phyloP scores from a whole-genome alignment of 768 basidiomycete genomes.

The Paxillus involutus region DNA sequence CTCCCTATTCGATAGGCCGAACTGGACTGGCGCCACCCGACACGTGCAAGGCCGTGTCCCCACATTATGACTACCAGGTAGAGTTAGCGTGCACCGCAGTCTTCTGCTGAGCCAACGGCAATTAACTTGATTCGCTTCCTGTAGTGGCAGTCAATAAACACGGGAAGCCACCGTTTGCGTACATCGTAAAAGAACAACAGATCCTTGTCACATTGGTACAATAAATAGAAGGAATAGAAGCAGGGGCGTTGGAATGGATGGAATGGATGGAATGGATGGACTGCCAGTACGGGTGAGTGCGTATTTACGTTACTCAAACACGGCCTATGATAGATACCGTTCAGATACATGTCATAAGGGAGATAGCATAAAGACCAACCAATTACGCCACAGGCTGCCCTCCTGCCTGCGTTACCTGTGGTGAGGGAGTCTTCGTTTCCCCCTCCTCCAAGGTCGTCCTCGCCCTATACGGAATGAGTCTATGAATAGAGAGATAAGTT shows the following conservation, averaged over 20 bases:
- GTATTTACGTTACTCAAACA: conserved; percentile 7
- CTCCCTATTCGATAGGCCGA: conserved; percentile 31
- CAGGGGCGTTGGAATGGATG: neutral
- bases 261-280: neutral
- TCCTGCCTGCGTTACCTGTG: conserved; percentile 76
- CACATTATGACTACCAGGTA: conserved; percentile 56
- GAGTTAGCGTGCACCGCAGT: conserved; percentile 7
- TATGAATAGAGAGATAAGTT: conserved; percentile 5
- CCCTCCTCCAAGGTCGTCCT: conserved; percentile 79
- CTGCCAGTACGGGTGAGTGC: neutral
- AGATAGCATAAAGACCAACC: conserved; percentile 38
- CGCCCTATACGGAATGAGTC: conserved; percentile 43
- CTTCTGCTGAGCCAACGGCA: neutral
- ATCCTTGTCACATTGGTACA: neutral
- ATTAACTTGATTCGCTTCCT: conserved; percentile 3
- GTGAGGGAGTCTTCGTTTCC: conserved; percentile 66
- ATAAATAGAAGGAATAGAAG: neutral
- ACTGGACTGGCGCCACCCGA: conserved; percentile 47
- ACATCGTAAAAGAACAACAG: neutral
- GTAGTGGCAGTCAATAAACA: conserved; percentile 13
- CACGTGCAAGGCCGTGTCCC: conserved; percentile 46
- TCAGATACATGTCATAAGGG: neutral
- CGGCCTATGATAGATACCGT: conserved; percentile 13
- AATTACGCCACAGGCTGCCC: conserved; percentile 83
- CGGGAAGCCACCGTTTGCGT: conserved; percentile 1